Conservation (phyloP, 2,329 filamentous ascomycete species). For the Chalara sp. region DNA sequence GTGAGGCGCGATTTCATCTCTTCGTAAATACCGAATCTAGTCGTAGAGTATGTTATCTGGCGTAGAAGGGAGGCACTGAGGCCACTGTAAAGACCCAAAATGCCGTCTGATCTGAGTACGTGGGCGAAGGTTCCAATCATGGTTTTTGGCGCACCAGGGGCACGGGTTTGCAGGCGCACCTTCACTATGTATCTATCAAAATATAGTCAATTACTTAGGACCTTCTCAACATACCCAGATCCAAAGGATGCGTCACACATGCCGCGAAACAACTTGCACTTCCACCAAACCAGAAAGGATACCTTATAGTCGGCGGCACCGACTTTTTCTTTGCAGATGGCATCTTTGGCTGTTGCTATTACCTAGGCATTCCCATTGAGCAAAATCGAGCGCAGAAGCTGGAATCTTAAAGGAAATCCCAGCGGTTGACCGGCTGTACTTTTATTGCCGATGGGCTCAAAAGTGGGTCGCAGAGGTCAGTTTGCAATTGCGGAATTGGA, state of each 20-base stretch:
- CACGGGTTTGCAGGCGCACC: conserved; percentile 73
- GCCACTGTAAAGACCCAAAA: conserved; percentile 81
- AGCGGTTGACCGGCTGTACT: too few relatives aligned
- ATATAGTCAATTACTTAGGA: conserved; percentile 6
- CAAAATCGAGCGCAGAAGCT: conserved; percentile 1
- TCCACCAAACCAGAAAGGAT: conserved; percentile 95
- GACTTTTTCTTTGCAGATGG: conserved; percentile 13
- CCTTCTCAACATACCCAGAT: conserved; percentile 64
- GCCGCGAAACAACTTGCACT: conserved; percentile 90
- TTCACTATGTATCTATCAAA: conserved; percentile 15
- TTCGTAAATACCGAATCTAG: conserved; percentile 94
- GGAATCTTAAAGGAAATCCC: too few relatives aligned
- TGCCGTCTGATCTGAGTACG: conserved; percentile 68
- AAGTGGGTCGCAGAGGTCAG: too few relatives aligned
- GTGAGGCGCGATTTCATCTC: conserved; percentile 72
- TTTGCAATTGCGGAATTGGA: too few relatives aligned
- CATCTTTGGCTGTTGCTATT: conserved; percentile 17
- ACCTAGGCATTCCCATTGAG: conserved; percentile 17
- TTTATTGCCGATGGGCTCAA: too few relatives aligned
- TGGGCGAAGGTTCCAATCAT: conserved; percentile 84
- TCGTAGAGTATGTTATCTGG: conserved; percentile 93
- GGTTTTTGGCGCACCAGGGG: conserved; percentile 64
- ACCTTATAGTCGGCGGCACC: conserved; percentile 31
- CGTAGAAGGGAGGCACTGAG: conserved; percentile 88
- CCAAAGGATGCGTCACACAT: conserved; percentile 85